Evolutionary conservation across 179 eudicot genomes (phyloP).

Genomic region (Corrigiola litoralis): DNA sequence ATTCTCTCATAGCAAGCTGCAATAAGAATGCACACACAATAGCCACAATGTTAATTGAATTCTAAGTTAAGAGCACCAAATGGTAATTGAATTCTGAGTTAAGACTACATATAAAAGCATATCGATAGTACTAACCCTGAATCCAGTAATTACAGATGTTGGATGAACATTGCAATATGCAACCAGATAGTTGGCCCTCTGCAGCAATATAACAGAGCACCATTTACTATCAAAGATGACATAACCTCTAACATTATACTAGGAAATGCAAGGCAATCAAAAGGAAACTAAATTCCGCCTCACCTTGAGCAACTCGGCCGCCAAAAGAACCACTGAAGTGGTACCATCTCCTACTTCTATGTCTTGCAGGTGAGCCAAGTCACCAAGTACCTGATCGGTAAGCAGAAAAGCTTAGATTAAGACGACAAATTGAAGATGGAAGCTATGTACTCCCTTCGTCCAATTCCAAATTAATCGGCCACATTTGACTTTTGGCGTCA

Average conservation of each 20-base stretch:
- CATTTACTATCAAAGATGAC: not conserved
- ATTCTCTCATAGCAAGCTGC: conserved; percentile 98
- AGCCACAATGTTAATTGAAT: no score
- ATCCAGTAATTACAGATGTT: conserved; percentile 87
- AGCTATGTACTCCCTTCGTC: no score
- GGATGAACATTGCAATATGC: conserved; percentile 93
- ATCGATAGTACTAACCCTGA: conserved; percentile 56
- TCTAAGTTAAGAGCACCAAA: no score
- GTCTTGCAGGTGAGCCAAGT: conserved; percentile 96
- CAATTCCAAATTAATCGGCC: no score
- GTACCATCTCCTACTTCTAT: conserved; percentile 99
- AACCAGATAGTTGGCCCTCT: conserved; percentile 94
- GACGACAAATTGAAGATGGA: no score
- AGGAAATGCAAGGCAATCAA: no score
- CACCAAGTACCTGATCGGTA: conserved; percentile 68
- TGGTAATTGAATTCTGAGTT: no score
- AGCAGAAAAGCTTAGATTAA: not conserved
- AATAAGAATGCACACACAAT: no score
- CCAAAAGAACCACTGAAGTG: conserved; percentile 86
- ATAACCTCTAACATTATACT: no score
- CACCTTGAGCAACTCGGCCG: conserved; percentile 97
- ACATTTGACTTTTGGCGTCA: no score
- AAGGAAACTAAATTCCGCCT: no score
- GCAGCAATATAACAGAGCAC: conserved; percentile 17
- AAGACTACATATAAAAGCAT: no score